phyloP scores from a whole-genome alignment of 331 rosid genomes.

The Phaseolus coccineus region DNA sequence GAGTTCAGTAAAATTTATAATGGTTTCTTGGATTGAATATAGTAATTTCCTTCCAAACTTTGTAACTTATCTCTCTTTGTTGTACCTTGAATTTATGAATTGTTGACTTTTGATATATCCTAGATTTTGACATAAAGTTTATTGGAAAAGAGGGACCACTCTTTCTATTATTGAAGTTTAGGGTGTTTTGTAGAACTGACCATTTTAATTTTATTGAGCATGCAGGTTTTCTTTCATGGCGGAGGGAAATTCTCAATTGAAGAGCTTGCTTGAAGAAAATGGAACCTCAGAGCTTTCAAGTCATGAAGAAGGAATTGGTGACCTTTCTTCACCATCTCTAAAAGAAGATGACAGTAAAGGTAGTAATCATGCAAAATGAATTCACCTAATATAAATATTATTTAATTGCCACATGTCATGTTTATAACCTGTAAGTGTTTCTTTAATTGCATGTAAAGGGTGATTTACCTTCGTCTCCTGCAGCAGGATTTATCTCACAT shows the following conservation, averaged over 20 bases:
- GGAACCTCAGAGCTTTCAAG: conserved; percentile 52
- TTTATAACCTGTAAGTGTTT: neutral
- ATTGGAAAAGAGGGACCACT: neutral
- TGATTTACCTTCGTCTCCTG: neutral
- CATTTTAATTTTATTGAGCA: conserved; percentile 5
- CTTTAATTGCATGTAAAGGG: neutral
- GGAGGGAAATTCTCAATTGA: conserved; percentile 48
- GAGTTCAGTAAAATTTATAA: conserved; percentile 3
- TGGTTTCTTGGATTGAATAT: conserved; percentile 24
- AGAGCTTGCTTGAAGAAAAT: conserved; percentile 47
- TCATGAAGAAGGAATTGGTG: conserved; percentile 43
- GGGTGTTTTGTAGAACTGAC: neutral
- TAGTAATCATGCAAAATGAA: conserved; percentile 23
- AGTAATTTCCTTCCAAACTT: conserved; percentile 12
- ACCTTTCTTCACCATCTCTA: conserved; percentile 51
- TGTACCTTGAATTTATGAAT: neutral
- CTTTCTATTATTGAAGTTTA: neutral
- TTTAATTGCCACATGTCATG: neutral
- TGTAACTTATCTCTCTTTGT: conserved; percentile 6
- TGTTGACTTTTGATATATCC: conserved; percentile 30
- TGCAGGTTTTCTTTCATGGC: conserved; percentile 53
- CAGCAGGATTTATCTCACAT: neutral
- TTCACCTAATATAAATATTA: neutral
- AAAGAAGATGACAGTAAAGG: conserved; percentile 67
- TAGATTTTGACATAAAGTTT: neutral